Evolutionary conservation across 805 yeast species (phyloP).

Genomic region (Metschnikowia peoriensis): DNA sequence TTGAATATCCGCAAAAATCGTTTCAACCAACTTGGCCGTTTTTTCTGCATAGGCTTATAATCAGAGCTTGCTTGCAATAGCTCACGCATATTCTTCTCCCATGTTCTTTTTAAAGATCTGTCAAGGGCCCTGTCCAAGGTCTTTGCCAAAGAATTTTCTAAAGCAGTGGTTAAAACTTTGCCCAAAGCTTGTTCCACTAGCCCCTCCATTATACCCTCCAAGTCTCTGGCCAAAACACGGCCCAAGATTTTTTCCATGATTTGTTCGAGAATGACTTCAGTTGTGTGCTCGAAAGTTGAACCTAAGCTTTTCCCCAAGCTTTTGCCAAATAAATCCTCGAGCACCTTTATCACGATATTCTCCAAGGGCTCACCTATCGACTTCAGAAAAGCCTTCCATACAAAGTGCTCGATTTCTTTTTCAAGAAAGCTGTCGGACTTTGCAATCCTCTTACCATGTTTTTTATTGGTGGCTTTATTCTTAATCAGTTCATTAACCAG

Average conservation of each 20-base stretch:
- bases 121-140: slow-evolving; percentile 1
- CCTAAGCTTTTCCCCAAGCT: slow-evolving; percentile 4
- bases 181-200: slow-evolving; percentile 7
- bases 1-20: neutral
- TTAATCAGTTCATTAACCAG: neutral
- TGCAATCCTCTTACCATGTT: neutral
- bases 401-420: slow-evolving; percentile 1
- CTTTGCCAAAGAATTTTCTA: slow-evolving; percentile 2
- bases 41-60: neutral
- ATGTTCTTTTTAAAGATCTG: neutral
- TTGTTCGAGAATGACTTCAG: slow-evolving; percentile 3
- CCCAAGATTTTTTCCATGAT: slow-evolving; percentile 6
- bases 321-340: slow-evolving; percentile 4
- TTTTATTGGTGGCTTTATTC: neutral
- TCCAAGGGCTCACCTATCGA: slow-evolving; percentile 5
- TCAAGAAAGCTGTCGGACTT: neutral
- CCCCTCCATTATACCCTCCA: slow-evolving; percentile 9
- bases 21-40: neutral
- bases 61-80: neutral
- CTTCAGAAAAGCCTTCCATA: slow-evolving; percentile 1
- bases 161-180: slow-evolving; percentile 3
- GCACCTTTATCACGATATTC: slow-evolving; percentile 1
- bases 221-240: slow-evolving; percentile 4
- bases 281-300: neutral
- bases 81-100: neutral